Conservation (phyloP, 2,329 filamentous ascomycete species). For the Colletotrichum nymphaeae region DNA sequence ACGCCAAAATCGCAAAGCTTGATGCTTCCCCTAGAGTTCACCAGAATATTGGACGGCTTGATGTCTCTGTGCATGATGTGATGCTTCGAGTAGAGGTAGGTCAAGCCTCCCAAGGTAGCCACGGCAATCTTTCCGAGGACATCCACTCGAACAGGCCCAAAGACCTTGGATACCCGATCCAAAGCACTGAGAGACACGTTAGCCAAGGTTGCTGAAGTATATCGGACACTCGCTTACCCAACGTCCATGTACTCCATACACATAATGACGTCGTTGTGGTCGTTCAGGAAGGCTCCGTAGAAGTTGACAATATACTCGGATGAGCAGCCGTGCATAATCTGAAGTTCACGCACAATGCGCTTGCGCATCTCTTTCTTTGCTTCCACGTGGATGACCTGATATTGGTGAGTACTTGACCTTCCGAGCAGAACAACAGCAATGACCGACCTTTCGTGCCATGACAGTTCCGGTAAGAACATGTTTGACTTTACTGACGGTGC, state of each 20-base stretch:
- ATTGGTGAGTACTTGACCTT: background rate
- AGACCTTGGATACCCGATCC: constrained; percentile 92
- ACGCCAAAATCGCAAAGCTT: constrained; percentile 99
- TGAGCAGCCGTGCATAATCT: constrained; percentile 98
- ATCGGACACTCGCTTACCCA: constrained; percentile 72
- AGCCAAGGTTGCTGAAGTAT: constrained; percentile 18
- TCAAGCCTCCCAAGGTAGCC: constrained; percentile 90
- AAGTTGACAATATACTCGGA: constrained; percentile 98
- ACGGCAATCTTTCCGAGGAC: constrained; percentile 98
- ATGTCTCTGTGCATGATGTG: constrained; percentile 99
- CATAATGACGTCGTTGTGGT: constrained; percentile 97
- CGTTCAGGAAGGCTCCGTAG: constrained; percentile 96
- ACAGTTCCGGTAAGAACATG: constrained; percentile 94
- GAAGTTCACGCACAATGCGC: constrained; percentile 94
- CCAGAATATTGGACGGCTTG: constrained; percentile 96
- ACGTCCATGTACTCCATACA: constrained; percentile 99
- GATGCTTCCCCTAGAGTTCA: constrained; percentile 94
- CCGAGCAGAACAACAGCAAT: background rate
- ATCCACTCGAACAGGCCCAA: constrained; percentile 94
- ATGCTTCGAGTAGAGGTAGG: constrained; percentile 94
- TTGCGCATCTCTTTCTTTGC: constrained; percentile 97
- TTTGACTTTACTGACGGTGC: constrained; percentile 97
- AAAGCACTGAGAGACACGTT: constrained; percentile 73
- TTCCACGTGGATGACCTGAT: constrained; percentile 94
- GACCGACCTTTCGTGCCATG: constrained; percentile 93